Base-by-base conservation (phyloP, 805 yeast species). In the Saccharomyces jurei region DNA sequence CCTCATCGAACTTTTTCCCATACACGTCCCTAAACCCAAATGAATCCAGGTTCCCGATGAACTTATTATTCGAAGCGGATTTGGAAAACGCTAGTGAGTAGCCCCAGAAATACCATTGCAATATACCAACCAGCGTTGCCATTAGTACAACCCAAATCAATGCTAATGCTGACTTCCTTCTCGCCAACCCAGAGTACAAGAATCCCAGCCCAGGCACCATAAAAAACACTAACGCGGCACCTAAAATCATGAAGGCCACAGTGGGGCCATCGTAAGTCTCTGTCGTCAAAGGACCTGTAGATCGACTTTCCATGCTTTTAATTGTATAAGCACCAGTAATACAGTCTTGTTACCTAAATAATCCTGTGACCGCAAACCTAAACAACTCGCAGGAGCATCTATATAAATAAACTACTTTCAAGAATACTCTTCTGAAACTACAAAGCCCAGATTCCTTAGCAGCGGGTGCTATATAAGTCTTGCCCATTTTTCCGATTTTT, bases 41-140 rank as follows among this genome's bases (percentile, higher is more conserved):
- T 51, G 82, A 77, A 61, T 82, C 83, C 61, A 90, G 71, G 67
- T 90, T 84, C 6, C 97, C 97, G 61, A 91, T 91, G 68, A 83
- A 91, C 32, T 83, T 81, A 69, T 89, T 89, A 29, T 83, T 73
- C 13, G 55, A 50, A 3, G 96, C 87, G 0, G 87, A 80, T 10
- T 77, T 61, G 0, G 90, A 82, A 64, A 91, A 89, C 3, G 97
- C 92, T 46, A 91, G 72, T 0, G 96, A 88, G 67, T 88, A 89
- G 8, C 96, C 97, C 96, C 97, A 91, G 67, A 91, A 88, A 70
- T 89, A 91, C 97, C 97, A 91, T 65, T 89, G 96, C 66, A 89
- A 81, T 41, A 81, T 76, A 1, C 86, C 88, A n/a, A 89, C 81
- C 60, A 84, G 77, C 4, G 86, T 81, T 9, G 88, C 78, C 78